Percentiles rank a stretch among this genome's conserved stretches.
phyloP scores from a whole-genome alignment of 2,329 filamentous ascomycete species.

The Chlorencoelia australis region DNA sequence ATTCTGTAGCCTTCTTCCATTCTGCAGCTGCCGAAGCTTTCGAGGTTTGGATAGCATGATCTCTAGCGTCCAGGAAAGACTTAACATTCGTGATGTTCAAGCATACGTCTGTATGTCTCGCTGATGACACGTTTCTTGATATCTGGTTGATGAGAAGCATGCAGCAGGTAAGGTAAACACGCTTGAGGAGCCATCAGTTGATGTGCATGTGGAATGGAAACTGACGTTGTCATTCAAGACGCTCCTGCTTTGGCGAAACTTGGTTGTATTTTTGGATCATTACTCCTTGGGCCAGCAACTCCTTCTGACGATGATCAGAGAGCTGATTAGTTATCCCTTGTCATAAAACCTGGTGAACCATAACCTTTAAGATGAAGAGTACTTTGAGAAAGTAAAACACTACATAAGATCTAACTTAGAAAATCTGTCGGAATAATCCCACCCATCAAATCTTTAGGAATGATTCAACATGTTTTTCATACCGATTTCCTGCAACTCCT shows the following conservation, averaged over 20 bases:
- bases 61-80: conserved; percentile 96
- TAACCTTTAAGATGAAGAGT: too few species aligned
- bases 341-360: too few species aligned
- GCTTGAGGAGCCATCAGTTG: conserved; percentile 96
- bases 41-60: conserved; percentile 98
- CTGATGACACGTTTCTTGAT: conserved; percentile 96
- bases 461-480: too few species aligned
- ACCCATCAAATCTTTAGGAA: too few species aligned
- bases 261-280: conserved; percentile 97
- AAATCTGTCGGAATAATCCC: too few species aligned
- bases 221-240: conserved; percentile 92
- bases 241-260: conserved; percentile 95
- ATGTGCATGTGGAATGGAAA: conserved; percentile 99
- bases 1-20: conserved; percentile 92
- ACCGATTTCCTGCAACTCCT: too few species aligned
- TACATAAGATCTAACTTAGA: too few species aligned
- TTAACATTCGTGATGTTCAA: conserved; percentile 98
- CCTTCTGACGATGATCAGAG: conserved; percentile 98
- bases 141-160: conserved; percentile 97
- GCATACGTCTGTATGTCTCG: conserved; percentile 98
- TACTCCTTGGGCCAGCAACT: conserved; percentile 92
- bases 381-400: too few species aligned
- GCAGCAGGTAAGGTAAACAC: conserved; percentile 96
- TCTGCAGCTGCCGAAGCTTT: conserved; percentile 94
- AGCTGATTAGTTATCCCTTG: too few species aligned